Evolutionary conservation across 306 rosid genomes (phyloP).

Genomic region (Lathyrus aphaca): DNA sequence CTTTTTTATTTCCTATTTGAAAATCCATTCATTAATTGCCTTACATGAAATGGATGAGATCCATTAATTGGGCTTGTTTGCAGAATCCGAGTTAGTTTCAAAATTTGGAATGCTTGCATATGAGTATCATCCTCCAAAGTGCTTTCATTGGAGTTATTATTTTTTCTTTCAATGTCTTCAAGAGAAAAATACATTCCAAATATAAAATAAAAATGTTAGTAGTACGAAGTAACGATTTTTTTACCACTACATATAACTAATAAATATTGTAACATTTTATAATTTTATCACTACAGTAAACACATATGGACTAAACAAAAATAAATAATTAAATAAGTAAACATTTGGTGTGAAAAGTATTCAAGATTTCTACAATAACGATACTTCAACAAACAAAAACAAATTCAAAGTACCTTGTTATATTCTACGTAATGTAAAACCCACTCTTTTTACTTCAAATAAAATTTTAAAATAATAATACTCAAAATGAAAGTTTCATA

Average conservation of each 20-base stretch:
- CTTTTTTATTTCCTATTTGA: no score
- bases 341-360: slow-evolving; percentile 24
- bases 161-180: no score
- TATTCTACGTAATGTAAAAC: neutral
- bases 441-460: slow-evolving; percentile 11
- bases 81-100: no score
- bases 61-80: no score
- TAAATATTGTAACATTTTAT: neutral
- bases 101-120: no score
- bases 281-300: neutral
- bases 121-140: no score
- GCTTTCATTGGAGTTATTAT: no score
- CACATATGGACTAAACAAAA: slow-evolving; percentile 26
- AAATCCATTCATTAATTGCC: no score
- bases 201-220: neutral
- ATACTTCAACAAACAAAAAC: slow-evolving; percentile 30
- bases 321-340: slow-evolving; percentile 3
- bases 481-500: slow-evolving; percentile 8
- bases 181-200: no score
- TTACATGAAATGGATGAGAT: no score
- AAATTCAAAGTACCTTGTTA: slow-evolving; percentile 37
- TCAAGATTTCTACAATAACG: slow-evolving; percentile 15
- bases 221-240: neutral
- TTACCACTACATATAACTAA: neutral
- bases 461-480: neutral